Evolutionary conservation across 1,139 yeast genomes (phyloP).

Genomic region (Magnusiomyces paraingens): DNA sequence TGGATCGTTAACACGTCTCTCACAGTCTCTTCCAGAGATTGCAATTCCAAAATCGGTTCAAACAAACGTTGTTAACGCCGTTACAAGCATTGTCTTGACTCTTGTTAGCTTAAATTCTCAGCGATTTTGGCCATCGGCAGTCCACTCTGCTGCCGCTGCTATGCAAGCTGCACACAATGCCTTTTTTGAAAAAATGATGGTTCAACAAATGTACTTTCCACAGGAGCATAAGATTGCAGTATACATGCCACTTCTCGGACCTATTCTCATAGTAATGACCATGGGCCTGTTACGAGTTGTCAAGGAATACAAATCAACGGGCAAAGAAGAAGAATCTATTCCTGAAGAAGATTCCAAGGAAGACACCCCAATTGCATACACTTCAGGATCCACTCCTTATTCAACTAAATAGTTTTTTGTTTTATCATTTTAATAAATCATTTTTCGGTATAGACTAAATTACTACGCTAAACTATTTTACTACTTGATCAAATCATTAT

Average conservation of each 20-base stretch:
- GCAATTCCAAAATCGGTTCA: conserved; percentile 70
- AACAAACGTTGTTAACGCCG: conserved; percentile 40
- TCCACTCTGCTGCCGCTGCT: conserved; percentile 50
- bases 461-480: too few species aligned
- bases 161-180: conserved; percentile 60
- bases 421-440: too few species aligned
- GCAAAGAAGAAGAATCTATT: background rate
- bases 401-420: too few species aligned
- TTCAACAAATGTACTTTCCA: conserved; percentile 89
- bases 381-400: too few species aligned
- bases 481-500: too few species aligned
- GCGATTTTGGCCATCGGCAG: conserved; percentile 41
- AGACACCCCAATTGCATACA: too few species aligned
- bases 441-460: too few species aligned
- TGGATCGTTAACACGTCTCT: conserved; percentile 61
- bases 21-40: conserved; percentile 64
- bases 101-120: conserved; percentile 28
- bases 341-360: too few species aligned
- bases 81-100: conserved; percentile 36
- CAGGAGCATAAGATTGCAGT: conserved; percentile 93
- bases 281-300: conserved; percentile 47
- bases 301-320: conserved; percentile 29
- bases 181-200: conserved; percentile 90
- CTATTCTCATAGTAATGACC: conserved; percentile 61
- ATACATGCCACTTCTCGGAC: conserved; percentile 83